Conservation (phyloP, 73 alveolate species). For the Paraurostyla sp. region DNA sequence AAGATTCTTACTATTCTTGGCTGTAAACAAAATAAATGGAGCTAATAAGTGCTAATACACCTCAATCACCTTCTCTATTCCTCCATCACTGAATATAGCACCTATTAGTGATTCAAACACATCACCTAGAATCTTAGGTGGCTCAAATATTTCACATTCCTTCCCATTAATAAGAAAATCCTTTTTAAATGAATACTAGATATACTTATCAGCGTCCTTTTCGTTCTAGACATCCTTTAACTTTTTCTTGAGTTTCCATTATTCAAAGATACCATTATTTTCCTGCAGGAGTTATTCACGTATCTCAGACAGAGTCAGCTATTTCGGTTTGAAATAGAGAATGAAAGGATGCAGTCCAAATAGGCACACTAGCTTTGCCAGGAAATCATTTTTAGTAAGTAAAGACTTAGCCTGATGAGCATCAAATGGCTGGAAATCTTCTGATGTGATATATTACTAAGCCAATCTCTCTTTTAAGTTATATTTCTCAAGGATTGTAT, state of each 20-base stretch:
- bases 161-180: constrained; percentile 36
- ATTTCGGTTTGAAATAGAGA: neutral
- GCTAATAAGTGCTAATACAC: constrained; percentile 52
- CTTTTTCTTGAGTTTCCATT: neutral
- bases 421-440: constrained; percentile 58
- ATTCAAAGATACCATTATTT: neutral
- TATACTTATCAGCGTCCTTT: constrained; percentile 42
- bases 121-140: constrained; percentile 77
- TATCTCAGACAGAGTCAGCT: neutral
- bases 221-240: neutral
- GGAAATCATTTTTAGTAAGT: constrained; percentile 67
- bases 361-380: constrained; percentile 66
- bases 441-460: constrained; percentile 6
- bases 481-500: constrained; percentile 50
- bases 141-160: constrained; percentile 54
- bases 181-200: constrained; percentile 18
- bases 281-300: neutral
- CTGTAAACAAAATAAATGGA: constrained; percentile 63
- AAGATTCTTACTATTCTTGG: constrained; percentile 57
- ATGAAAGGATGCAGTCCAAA: constrained; percentile 64
- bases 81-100: constrained; percentile 72
- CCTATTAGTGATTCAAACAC: constrained; percentile 72
- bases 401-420: constrained; percentile 60
- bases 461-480: constrained; percentile 29
- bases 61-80: constrained; percentile 40